These are phyloP conservation scores for Nyctanthes arbortristis DNA, from an alignment of 257 asterid genomes.

Conservation along the genomic window DNA sequence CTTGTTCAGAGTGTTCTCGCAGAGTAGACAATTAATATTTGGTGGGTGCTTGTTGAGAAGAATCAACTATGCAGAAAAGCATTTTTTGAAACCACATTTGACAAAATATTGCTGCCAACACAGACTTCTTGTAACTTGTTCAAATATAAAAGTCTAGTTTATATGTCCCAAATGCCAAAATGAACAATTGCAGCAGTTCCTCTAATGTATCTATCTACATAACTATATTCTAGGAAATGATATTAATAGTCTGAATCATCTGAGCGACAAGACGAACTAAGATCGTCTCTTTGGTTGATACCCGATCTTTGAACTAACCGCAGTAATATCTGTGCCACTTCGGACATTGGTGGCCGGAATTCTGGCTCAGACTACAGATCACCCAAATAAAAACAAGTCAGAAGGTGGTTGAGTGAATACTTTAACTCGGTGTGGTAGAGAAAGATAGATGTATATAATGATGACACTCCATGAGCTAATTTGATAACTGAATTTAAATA, in stretches of 20 bases:
- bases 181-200: not conserved
- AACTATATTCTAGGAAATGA: not conserved
- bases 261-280: slow-evolving; percentile 29
- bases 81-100: too few relatives aligned
- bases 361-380: slow-evolving; percentile 44
- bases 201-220: not conserved
- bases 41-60: too few relatives aligned
- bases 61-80: too few relatives aligned
- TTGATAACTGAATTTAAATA: not conserved
- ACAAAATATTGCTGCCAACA: too few relatives aligned
- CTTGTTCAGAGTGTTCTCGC: too few relatives aligned
- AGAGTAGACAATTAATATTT: too few relatives aligned
- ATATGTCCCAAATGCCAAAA: not conserved
- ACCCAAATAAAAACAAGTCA: not conserved
- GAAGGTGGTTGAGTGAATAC: not conserved
- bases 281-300: slow-evolving; percentile 28
- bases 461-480: not conserved
- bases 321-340: slow-evolving; percentile 49
- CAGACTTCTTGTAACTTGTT: too few relatives aligned
- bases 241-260: slow-evolving; percentile 26
- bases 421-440: not conserved
- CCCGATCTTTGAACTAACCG: slow-evolving; percentile 41
- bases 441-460: not conserved
- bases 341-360: slow-evolving; percentile 55
- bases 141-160: too few relatives aligned